phyloP scores from a whole-genome alignment of 148 eudicot species.

The Camellia sinensis region DNA sequence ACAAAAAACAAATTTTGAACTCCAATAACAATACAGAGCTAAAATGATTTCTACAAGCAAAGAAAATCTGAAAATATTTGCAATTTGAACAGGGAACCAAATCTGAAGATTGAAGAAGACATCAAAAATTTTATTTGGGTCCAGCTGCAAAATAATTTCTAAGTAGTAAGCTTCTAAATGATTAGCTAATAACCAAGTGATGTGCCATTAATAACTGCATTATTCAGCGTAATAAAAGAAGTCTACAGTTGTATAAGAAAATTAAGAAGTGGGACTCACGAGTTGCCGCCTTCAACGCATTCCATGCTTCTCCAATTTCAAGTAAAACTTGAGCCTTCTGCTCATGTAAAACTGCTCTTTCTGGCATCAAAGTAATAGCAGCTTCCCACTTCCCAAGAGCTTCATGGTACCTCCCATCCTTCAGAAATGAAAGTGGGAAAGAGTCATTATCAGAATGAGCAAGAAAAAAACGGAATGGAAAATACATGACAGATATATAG shows the following conservation, averaged over 20 bases:
- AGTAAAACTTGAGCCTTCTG: no score
- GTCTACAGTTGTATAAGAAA: not conserved
- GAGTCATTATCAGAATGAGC: conserved; percentile 12
- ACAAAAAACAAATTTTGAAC: no score
- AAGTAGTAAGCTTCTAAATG: not conserved
- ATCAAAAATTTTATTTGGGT: not conserved
- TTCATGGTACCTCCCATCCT: conserved; percentile 75
- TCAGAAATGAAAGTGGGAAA: conserved; percentile 21
- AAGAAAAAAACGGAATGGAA: conserved; percentile 4
- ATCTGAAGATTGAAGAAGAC: not conserved
- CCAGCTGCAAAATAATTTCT: not conserved
- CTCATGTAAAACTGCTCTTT: no score
- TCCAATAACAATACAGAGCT: not conserved
- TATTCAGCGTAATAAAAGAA: no score
- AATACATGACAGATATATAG: not conserved
- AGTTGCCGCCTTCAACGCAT: conserved; percentile 81
- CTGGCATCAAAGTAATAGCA: no score
- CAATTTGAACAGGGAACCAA: not conserved
- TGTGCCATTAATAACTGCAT: no score
- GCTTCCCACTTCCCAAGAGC: conserved; percentile 78
- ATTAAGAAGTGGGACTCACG: conserved; percentile 36
- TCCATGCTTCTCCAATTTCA: conserved; percentile 32
- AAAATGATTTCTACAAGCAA: not conserved
- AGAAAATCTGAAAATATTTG: not conserved
- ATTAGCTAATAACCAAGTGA: no score